Percentiles rank a stretch among this genome's conserved stretches.
These are phyloP conservation scores for Nemania abortiva DNA, from an alignment of 2,329 filamentous ascomycete genomes.

Conservation along the genomic window DNA sequence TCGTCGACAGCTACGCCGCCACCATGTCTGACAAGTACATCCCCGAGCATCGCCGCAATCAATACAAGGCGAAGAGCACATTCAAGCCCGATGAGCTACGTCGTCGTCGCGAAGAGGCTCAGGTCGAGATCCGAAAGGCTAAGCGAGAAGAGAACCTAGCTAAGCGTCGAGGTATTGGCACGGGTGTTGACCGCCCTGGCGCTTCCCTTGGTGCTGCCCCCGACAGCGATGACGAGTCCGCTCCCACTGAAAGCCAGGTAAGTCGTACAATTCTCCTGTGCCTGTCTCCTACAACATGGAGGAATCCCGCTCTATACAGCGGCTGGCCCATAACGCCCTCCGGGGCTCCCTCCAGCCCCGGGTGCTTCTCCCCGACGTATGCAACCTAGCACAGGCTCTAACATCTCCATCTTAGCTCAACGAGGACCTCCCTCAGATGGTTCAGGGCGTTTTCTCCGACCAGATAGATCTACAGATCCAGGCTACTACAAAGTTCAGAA, in stretches of 20 bases:
- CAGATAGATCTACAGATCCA: conserved; percentile 98
- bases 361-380: not conserved
- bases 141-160: conserved; percentile 99
- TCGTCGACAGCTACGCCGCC: conserved; percentile 50
- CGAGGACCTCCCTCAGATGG: conserved; percentile 98
- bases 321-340: not conserved
- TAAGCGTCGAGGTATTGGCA: conserved; percentile 94
- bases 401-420: conserved; percentile 74
- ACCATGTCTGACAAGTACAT: conserved; percentile 99
- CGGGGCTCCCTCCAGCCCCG: not conserved
- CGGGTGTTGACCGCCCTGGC: conserved; percentile 81
- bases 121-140: conserved; percentile 98
- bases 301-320: not conserved
- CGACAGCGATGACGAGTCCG: conserved; percentile 97
- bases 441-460: conserved; percentile 96
- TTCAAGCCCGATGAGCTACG: conserved; percentile 99
- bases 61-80: conserved; percentile 99
- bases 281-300: not conserved
- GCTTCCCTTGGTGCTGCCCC: conserved; percentile 87
- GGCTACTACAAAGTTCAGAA: conserved; percentile 98
- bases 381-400: conserved; percentile 39
- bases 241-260: conserved; percentile 97
- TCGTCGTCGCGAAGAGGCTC: conserved; percentile 97
- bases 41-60: conserved; percentile 97
- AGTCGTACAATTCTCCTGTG: conserved; percentile 48